phyloP scores from a whole-genome alignment of 139 green algal species.

The Coelastrella sp. region DNA sequence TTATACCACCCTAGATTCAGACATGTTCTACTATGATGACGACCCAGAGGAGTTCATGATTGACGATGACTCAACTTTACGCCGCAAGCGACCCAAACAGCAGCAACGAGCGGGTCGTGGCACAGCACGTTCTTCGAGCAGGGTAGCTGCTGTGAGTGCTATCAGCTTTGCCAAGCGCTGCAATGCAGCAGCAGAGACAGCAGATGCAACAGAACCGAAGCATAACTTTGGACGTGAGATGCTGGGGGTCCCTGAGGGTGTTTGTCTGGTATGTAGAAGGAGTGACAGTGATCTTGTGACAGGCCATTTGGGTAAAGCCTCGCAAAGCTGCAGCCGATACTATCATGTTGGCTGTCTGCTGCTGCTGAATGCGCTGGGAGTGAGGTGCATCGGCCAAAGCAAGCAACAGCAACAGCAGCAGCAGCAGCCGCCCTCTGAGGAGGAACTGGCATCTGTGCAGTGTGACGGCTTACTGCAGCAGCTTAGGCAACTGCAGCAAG shows the following conservation, averaged over 20 bases:
- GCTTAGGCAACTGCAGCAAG: not conserved
- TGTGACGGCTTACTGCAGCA: constrained; percentile 19
- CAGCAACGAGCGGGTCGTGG: not conserved
- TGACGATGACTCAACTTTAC: not conserved
- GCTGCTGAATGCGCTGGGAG: constrained; percentile 22
- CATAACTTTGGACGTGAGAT: constrained; percentile 20
- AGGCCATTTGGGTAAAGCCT: not conserved
- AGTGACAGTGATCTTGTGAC: not conserved
- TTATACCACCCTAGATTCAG: not conserved
- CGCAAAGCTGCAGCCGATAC: not conserved
- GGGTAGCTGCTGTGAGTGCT: not conserved
- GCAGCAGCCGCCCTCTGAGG: no score
- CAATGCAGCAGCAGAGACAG: constrained; percentile 4
- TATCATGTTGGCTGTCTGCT: constrained; percentile 31
- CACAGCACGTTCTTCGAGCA: not conserved
- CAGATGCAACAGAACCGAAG: not conserved
- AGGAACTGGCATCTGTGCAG: no score
- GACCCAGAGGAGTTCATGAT: constrained; percentile 31
- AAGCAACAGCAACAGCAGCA: constrained; percentile 36
- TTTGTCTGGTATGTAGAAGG: constrained; percentile 32
- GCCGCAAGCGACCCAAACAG: not conserved
- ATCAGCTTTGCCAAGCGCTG: not conserved
- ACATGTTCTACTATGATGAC: constrained; percentile 31
- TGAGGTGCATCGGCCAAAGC: not conserved
- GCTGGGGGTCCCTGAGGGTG: constrained; percentile 17